Evolutionary conservation across 495 filamentous ascomycete genomes (phyloP).

Genomic region (Staphylotrichum longicolle): DNA sequence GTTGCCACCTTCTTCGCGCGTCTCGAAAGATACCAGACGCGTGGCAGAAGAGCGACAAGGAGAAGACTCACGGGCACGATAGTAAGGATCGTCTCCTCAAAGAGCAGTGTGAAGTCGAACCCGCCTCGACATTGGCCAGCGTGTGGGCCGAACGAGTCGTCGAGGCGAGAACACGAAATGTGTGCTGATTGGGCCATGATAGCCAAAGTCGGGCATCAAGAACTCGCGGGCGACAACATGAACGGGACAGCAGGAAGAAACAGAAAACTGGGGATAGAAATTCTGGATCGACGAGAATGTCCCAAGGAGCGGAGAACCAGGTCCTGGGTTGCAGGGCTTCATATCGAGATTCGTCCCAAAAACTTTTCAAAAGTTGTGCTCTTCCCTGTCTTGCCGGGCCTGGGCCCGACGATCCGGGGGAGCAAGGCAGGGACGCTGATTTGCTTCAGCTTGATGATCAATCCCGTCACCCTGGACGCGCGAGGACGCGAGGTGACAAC

Average conservation of each 20-base stretch:
- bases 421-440: constrained; percentile 6
- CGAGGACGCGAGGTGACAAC: constrained; percentile 2
- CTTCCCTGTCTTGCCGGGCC: not conserved
- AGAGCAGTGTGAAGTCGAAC: constrained; percentile 59
- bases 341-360: constrained; percentile 18
- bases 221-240: too few relatives aligned
- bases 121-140: constrained; percentile 35
- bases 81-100: constrained; percentile 56
- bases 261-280: not conserved
- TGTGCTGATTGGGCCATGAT: constrained; percentile 6
- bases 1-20: constrained; percentile 22
- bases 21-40: constrained; percentile 47
- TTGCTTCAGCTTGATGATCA: not conserved
- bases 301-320: not conserved
- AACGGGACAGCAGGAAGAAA: not conserved
- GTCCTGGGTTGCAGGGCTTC: constrained; percentile 15
- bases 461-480: not conserved
- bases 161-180: constrained; percentile 15
- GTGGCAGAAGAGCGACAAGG: constrained; percentile 46
- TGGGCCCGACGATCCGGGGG: constrained; percentile 9
- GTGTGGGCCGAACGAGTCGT: constrained; percentile 34
- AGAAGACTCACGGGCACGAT: constrained; percentile 48
- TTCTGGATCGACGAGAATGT: constrained; percentile 1
- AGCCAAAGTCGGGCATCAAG: not conserved
- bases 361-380: not conserved